Percentiles rank a stretch among this genome's conserved stretches.
Conservation (phyloP, 2,329 filamentous ascomycete species). For the Hypomyces perniciosus region DNA sequence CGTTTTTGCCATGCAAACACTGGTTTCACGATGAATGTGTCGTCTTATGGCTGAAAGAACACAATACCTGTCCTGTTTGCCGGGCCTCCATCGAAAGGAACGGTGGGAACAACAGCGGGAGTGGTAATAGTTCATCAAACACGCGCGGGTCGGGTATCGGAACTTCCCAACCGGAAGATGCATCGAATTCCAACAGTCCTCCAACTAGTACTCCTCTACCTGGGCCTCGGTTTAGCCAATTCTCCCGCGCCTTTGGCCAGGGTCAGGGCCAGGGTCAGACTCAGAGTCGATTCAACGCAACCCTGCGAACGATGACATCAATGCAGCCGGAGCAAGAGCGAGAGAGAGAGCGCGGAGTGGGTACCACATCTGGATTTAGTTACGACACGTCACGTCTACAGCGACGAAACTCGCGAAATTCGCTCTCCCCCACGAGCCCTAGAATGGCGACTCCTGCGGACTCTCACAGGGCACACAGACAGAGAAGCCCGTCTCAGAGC, state of each 20-base stretch:
- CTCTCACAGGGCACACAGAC: slow-evolving; percentile 26
- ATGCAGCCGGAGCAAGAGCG: slow-evolving; percentile 21
- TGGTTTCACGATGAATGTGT: slow-evolving; percentile 90
- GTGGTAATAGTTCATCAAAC: neutral
- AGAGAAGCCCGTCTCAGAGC: slow-evolving; percentile 34
- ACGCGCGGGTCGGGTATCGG: neutral
- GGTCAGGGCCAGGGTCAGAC: slow-evolving; percentile 1
- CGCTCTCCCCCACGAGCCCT: slow-evolving; percentile 34
- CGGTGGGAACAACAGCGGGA: slow-evolving; percentile 13
- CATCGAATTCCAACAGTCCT: neutral
- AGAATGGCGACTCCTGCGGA: slow-evolving; percentile 23
- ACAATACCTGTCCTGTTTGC: slow-evolving; percentile 88
- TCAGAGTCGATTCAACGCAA: slow-evolving; percentile 25
- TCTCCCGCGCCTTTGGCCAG: slow-evolving; percentile 22
- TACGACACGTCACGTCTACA: slow-evolving; percentile 31
- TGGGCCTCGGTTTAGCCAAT: slow-evolving; percentile 13
- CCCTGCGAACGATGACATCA: slow-evolving; percentile 24
- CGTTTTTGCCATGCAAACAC: slow-evolving; percentile 78
- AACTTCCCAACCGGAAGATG: neutral
- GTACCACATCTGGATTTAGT: slow-evolving; percentile 21
- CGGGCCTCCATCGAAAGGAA: slow-evolving; percentile 50
- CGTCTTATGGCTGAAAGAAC: slow-evolving; percentile 75
- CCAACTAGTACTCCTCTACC: slow-evolving; percentile 4
- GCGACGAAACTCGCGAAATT: slow-evolving; percentile 34
- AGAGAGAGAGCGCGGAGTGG: slow-evolving; percentile 21